Conservation (phyloP, 1,284 basidiomycete genomes). For the Cryptococcus depauperatus region DNA sequence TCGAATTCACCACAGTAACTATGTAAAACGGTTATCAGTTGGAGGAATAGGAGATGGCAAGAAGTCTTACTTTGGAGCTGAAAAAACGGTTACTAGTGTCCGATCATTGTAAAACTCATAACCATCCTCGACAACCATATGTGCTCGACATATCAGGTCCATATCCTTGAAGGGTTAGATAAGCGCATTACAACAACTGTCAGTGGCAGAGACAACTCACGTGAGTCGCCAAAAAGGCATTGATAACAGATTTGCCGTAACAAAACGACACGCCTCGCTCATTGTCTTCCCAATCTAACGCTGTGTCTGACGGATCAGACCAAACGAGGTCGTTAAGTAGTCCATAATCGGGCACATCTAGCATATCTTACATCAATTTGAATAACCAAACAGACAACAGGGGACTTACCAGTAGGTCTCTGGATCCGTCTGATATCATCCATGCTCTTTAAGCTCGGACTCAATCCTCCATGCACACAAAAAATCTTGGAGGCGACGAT, state of each 20-base stretch:
- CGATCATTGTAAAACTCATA: conserved; percentile 99
- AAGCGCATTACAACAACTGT: neutral
- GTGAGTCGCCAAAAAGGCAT: conserved; percentile 68
- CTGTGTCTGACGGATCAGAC: conserved; percentile 98
- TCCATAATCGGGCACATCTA: conserved; percentile 98
- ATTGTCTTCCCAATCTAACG: conserved; percentile 98
- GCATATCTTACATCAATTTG: no score
- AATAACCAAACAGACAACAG: neutral
- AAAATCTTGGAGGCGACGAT: conserved; percentile 99
- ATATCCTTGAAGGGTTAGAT: conserved; percentile 58
- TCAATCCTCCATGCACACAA: conserved; percentile 96
- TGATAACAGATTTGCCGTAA: conserved; percentile 96
- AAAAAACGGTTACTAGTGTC: conserved; percentile 96
- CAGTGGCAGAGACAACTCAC: conserved; percentile 52
- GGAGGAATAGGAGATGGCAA: conserved; percentile 1
- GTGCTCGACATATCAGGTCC: conserved; percentile 97
- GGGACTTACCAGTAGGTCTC: conserved; percentile 56
- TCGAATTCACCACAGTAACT: conserved; percentile 45
- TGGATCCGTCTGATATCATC: conserved; percentile 98
- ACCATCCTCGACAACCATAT: conserved; percentile 99
- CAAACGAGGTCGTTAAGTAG: conserved; percentile 94
- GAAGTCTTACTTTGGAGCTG: conserved; percentile 75
- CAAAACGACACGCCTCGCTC: conserved; percentile 99
- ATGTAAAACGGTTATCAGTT: conserved; percentile 8
- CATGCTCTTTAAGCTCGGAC: conserved; percentile 95